phyloP scores from a whole-genome alignment of 2,329 filamentous ascomycete species.

The Dactylellina leptospora region DNA sequence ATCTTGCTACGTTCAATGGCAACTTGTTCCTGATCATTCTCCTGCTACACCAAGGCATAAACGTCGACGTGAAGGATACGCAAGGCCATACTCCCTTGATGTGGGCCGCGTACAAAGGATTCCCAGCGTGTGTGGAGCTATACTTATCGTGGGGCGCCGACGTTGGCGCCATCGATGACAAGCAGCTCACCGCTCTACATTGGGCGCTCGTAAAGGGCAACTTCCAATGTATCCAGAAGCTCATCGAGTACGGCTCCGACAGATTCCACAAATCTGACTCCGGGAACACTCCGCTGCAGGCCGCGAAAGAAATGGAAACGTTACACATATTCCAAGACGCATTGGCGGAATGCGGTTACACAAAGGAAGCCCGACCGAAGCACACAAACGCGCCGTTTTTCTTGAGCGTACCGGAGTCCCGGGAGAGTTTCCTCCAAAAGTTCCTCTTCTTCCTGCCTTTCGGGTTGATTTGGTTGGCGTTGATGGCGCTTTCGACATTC shows the following conservation, averaged over 20 bases:
- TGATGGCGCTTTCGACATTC: constrained; percentile 77
- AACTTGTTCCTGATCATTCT: constrained; percentile 90
- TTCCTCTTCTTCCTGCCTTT: constrained; percentile 94
- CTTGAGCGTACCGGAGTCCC: constrained; percentile 46
- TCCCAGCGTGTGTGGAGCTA: constrained; percentile 87
- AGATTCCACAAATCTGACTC: constrained; percentile 87
- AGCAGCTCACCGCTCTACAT: constrained; percentile 92
- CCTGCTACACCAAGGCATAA: constrained; percentile 92
- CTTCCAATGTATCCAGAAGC: constrained; percentile 85
- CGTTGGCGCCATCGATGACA: constrained; percentile 87
- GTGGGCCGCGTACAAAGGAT: constrained; percentile 99
- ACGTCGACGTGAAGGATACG: constrained; percentile 86
- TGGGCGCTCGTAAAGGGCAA: constrained; percentile 97
- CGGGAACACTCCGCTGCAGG: constrained; percentile 87
- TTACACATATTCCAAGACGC: constrained; percentile 81
- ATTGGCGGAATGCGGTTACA: constrained; percentile 83
- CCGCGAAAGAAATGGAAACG: constrained; percentile 90
- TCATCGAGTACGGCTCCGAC: constrained; percentile 94
- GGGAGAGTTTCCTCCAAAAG: constrained; percentile 73
- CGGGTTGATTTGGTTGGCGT: constrained; percentile 73
- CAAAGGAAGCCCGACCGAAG: constrained; percentile 77
- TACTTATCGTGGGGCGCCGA: constrained; percentile 95
- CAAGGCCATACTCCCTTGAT: constrained; percentile 94
- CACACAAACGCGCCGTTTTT: constrained; percentile 59
- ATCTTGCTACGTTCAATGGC: constrained; percentile 95